phyloP scores from a whole-genome alignment of 352 stramenopile genomes.

The Aphanomyces astaci region DNA sequence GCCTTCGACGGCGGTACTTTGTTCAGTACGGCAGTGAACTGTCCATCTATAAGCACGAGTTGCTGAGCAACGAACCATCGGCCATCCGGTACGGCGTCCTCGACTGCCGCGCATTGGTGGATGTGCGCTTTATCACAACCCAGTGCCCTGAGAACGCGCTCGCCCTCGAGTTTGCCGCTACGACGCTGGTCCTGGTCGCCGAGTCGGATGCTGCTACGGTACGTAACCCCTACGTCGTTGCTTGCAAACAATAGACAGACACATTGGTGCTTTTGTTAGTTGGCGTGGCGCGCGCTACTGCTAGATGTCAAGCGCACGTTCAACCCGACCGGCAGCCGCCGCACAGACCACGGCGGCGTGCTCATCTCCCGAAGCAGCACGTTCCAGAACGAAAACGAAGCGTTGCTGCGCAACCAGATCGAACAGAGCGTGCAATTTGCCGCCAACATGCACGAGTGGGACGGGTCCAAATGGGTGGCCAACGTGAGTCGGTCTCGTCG shows the following conservation, averaged over 20 bases:
- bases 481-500: conserved; percentile 28
- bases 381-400: conserved; percentile 82
- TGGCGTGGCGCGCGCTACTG: conserved; percentile 71
- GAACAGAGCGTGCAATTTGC: conserved; percentile 74
- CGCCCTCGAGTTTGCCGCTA: conserved; percentile 63
- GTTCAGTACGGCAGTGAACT: conserved; percentile 83
- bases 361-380: conserved; percentile 82
- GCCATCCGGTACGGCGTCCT: conserved; percentile 83
- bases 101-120: conserved; percentile 69
- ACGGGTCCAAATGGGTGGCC: conserved; percentile 78
- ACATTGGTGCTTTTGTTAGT: background rate
- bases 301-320: conserved; percentile 79
- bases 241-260: no score
- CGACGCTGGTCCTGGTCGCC: conserved; percentile 75
- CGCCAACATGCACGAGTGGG: conserved; percentile 79
- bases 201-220: conserved; percentile 75
- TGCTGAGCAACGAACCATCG: conserved; percentile 61
- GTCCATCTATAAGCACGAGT: conserved; percentile 86
- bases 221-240: background rate
- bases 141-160: conserved; percentile 82
- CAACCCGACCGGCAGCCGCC: conserved; percentile 55
- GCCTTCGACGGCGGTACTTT: conserved; percentile 76
- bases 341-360: conserved; percentile 60
- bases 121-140: conserved; percentile 76
- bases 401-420: conserved; percentile 73